A percentile compares a stretch with the other conserved stretches of the same genome.
phyloP scores from a whole-genome alignment of 179 eudicot genomes.

The Carnegiea gigantea region DNA sequence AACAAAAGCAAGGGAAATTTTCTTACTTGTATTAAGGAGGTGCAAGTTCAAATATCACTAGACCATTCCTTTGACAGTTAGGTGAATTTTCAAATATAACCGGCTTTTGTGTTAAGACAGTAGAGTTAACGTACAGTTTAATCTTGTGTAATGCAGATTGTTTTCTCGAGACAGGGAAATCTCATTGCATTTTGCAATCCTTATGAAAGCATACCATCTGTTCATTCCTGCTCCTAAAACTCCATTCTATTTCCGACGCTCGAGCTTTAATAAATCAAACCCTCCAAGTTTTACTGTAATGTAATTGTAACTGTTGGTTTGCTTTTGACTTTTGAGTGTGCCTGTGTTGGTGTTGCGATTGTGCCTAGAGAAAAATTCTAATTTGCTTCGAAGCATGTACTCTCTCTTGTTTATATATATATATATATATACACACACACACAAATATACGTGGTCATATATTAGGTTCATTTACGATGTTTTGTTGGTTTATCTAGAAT shows the following conservation, averaged over 20 bases:
- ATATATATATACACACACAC: no score
- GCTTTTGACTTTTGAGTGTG: not conserved
- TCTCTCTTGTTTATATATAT: no score
- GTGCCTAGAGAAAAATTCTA: not conserved
- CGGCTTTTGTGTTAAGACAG: not conserved
- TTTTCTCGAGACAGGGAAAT: slow-evolving; percentile 65
- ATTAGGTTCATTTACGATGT: no score
- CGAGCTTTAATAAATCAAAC: not conserved
- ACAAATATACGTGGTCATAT: no score
- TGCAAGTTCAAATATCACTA: no score
- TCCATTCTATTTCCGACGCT: not conserved
- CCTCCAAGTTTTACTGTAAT: not conserved
- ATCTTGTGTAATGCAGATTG: slow-evolving; percentile 35
- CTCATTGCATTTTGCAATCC: slow-evolving; percentile 41
- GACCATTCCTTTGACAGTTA: no score
- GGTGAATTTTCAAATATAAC: not conserved
- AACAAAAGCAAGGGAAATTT: no score
- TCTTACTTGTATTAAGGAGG: no score
- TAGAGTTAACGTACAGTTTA: not conserved
- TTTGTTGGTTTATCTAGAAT: no score
- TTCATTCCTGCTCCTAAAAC: not conserved
- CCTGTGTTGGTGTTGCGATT: not conserved
- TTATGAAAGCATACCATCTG: slow-evolving; percentile 12
- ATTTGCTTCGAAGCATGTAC: no score
- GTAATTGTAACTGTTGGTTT: not conserved